Conservation (phyloP, 495 filamentous ascomycete species). For the Cenococcum geophilum region DNA sequence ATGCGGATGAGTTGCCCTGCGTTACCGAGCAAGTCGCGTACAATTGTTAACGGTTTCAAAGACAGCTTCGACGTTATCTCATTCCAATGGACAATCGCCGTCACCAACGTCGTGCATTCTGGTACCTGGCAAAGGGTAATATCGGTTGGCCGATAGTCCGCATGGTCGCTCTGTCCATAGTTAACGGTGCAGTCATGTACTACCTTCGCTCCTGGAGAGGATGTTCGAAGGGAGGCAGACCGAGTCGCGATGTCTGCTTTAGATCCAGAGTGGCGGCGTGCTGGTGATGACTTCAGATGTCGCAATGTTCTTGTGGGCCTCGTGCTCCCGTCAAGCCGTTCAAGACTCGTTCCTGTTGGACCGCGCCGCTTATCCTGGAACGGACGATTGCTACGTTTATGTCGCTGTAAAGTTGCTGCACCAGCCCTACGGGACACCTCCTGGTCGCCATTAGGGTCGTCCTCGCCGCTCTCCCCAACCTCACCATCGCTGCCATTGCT, state of each 20-base stretch:
- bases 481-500: slow-evolving; percentile 1
- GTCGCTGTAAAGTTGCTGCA: too few species aligned
- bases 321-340: slow-evolving; percentile 1
- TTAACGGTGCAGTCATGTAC: too few species aligned
- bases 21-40: background rate
- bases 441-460: too few species aligned
- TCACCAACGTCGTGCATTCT: background rate
- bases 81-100: background rate
- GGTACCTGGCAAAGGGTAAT: background rate
- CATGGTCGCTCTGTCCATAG: too few species aligned
- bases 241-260: background rate
- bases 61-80: background rate
- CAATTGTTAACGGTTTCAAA: background rate
- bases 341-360: slow-evolving; percentile 8
- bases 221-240: background rate
- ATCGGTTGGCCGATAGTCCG: too few species aligned
- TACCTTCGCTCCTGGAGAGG: too few species aligned
- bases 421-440: too few species aligned
- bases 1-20: too few species aligned
- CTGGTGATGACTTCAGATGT: slow-evolving; percentile 6
- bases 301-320: slow-evolving; percentile 4
- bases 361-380: too few species aligned
- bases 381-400: too few species aligned
- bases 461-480: slow-evolving; percentile 10
- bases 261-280: background rate